A percentile compares a stretch with the other conserved stretches of the same genome.
Conservation (phyloP, 2,329 filamentous ascomycete genomes). For the Neoarthrinium moseri region DNA sequence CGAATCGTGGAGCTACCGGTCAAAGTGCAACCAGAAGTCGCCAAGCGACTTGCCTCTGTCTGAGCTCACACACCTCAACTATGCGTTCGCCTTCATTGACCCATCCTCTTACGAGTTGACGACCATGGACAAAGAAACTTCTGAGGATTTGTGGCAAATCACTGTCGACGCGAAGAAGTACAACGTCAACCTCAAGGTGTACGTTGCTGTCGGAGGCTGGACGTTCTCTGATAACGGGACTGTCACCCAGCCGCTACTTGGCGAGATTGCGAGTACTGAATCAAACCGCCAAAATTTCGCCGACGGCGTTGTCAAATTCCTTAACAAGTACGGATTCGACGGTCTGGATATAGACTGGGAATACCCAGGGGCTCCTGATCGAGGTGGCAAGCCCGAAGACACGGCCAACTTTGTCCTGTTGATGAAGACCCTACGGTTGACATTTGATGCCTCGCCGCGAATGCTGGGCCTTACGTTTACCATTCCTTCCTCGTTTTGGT, state of each 20-base stretch:
- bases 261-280: constrained; percentile 16
- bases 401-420: constrained; percentile 24
- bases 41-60: constrained; percentile 24
- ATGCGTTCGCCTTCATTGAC: constrained; percentile 32
- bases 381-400: constrained; percentile 19
- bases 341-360: constrained; percentile 9
- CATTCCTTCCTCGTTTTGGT: constrained; percentile 18
- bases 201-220: constrained; percentile 14
- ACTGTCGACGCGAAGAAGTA: constrained; percentile 19
- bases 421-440: constrained; percentile 9
- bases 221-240: constrained; percentile 3
- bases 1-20: constrained; percentile 19
- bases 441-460: constrained; percentile 13
- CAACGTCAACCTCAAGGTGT: constrained; percentile 28
- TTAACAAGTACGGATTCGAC: constrained; percentile 18
- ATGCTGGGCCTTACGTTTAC: constrained; percentile 12
- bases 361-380: constrained; percentile 12
- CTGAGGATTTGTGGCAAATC: neutral
- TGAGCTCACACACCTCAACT: constrained; percentile 31
- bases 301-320: constrained; percentile 18
- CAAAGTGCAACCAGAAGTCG: constrained; percentile 15
- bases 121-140: neutral
- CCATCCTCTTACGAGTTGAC: constrained; percentile 12
- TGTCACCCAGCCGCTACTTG: constrained; percentile 23
- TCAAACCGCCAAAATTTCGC: constrained; percentile 19